These are phyloP conservation scores for Erysimum cheiri DNA, from an alignment of 441 rosid genomes.

Conservation along the genomic window DNA sequence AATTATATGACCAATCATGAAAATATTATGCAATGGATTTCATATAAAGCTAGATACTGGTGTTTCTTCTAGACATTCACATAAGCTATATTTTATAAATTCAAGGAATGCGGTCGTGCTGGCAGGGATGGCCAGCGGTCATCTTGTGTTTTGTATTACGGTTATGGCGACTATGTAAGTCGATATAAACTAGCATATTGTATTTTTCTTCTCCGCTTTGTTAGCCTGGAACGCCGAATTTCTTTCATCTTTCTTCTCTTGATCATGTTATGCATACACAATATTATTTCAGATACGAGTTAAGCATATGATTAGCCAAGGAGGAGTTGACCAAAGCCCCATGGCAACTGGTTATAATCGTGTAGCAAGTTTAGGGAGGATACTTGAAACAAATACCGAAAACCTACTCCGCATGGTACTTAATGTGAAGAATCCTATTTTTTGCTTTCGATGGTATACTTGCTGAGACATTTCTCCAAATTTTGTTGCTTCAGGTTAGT, in stretches of 20 bases:
- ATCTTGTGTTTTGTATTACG: conserved; percentile 91
- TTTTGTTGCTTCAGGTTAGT: conserved; percentile 73
- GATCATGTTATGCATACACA: conserved; percentile 14
- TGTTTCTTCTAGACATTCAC: conserved; percentile 4
- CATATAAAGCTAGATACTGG: conserved; percentile 1
- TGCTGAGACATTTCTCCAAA: conserved; percentile 34
- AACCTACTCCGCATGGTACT: conserved; percentile 92
- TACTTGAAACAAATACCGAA: conserved; percentile 88
- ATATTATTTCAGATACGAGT: conserved; percentile 72
- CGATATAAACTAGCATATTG: conserved; percentile 17
- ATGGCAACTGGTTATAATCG: conserved; percentile 68
- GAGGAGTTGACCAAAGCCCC: conserved; percentile 77
- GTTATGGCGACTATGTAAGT: conserved; percentile 93
- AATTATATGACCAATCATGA: conserved; percentile 10
- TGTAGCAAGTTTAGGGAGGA: conserved; percentile 62
- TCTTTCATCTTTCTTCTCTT: conserved; percentile 19
- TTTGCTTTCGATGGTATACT: conserved; percentile 26
- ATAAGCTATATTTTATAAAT: conserved; percentile 31
- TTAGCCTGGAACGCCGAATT: neutral
- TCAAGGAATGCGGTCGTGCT: conserved; percentile 98
- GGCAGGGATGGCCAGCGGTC: conserved; percentile 96
- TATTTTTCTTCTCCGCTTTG: conserved; percentile 13
- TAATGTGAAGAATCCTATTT: conserved; percentile 20
- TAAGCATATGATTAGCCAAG: conserved; percentile 95
- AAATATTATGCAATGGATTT: conserved; percentile 2